phyloP scores from a whole-genome alignment of 331 rosid species.

The Malus hybrid region DNA sequence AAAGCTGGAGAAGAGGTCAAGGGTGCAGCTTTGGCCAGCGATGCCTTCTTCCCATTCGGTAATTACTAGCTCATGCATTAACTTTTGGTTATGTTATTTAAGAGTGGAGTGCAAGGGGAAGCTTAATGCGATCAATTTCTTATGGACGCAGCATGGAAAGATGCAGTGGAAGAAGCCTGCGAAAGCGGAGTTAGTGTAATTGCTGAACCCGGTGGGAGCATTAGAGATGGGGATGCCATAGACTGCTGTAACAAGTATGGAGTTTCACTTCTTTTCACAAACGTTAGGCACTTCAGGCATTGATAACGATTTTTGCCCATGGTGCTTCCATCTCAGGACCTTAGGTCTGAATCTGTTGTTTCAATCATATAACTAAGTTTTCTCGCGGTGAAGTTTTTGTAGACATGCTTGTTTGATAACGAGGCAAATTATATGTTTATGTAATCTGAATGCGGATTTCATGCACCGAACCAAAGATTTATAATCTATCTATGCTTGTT shows the following conservation, averaged over 20 bases:
- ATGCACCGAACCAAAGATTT: background rate
- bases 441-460: background rate
- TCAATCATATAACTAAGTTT: background rate
- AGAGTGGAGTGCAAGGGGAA: background rate
- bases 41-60: constrained; percentile 98
- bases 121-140: constrained; percentile 19
- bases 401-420: background rate
- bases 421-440: background rate
- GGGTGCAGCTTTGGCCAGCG: constrained; percentile 96
- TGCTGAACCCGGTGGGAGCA: constrained; percentile 93
- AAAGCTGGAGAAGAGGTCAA: constrained; percentile 85
- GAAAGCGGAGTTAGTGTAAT: constrained; percentile 58
- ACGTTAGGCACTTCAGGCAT: constrained; percentile 90
- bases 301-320: constrained; percentile 10
- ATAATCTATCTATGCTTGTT: background rate
- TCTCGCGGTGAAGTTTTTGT: background rate
- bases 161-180: constrained; percentile 95
- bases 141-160: constrained; percentile 5
- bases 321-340: background rate
- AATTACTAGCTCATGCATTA: constrained; percentile 4
- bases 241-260: constrained; percentile 88
- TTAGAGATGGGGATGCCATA: constrained; percentile 74
- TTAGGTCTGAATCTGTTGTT: background rate
- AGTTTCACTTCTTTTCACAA: constrained; percentile 76
- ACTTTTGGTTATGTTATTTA: background rate